Conservation (phyloP, 2,329 filamentous ascomycete genomes). For the Microdochium nivale region DNA sequence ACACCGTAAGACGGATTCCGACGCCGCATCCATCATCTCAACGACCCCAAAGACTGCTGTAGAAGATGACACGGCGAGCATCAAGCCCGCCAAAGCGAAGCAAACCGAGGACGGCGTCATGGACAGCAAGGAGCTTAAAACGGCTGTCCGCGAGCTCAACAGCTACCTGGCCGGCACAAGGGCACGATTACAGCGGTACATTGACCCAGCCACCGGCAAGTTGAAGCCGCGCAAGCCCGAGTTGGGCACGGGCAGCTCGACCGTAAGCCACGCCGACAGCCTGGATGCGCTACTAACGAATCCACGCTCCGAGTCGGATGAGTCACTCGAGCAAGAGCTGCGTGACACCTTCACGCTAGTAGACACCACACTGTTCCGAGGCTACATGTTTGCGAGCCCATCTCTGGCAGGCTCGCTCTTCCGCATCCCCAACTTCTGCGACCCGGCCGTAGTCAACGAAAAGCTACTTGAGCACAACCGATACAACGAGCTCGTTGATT, state of each 20-base stretch:
- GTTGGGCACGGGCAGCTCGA: conserved; percentile 36
- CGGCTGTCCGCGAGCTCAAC: conserved; percentile 74
- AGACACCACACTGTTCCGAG: conserved; percentile 88
- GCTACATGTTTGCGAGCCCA: conserved; percentile 88
- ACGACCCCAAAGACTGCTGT: conserved; percentile 41
- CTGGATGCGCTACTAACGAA: conserved; percentile 25
- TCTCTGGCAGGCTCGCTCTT: conserved; percentile 82
- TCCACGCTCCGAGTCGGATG: conserved; percentile 38
- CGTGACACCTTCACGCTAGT: conserved; percentile 73
- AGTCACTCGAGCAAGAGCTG: conserved; percentile 62
- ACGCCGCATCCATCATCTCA: conserved; percentile 53
- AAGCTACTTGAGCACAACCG: conserved; percentile 80
- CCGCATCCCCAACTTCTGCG: conserved; percentile 93
- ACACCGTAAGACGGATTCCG: conserved; percentile 36
- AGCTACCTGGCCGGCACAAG: conserved; percentile 85
- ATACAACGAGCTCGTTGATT: conserved; percentile 94
- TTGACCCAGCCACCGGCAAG: conserved; percentile 54
- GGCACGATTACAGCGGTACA: conserved; percentile 50
- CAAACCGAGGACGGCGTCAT: conserved; percentile 41
- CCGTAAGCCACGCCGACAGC: conserved; percentile 28
- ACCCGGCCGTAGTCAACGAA: conserved; percentile 90
- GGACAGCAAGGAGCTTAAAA: conserved; percentile 75
- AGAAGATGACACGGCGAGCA: conserved; percentile 44
- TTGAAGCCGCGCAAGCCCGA: conserved; percentile 41
- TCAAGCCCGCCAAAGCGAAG: conserved; percentile 35